phyloP scores from a whole-genome alignment of 1,284 basidiomycete genomes.

The Heterobasidion occidentale region DNA sequence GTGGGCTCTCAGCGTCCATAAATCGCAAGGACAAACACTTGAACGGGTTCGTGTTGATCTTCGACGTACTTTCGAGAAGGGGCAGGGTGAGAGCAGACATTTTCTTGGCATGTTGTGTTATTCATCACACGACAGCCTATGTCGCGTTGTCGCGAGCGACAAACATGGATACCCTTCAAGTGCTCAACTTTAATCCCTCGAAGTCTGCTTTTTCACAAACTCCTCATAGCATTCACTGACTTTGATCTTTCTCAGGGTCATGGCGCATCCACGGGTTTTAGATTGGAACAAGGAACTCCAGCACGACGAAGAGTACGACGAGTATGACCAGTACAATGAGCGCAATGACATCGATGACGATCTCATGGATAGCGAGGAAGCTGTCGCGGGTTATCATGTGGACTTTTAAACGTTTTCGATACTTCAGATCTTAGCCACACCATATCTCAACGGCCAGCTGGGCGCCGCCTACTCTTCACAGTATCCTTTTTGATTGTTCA shows the following conservation, averaged over 20 bases:
- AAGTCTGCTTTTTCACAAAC: constrained; percentile 28
- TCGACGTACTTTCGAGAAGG: constrained; percentile 68
- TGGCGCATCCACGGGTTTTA: constrained; percentile 20
- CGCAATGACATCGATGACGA: neutral
- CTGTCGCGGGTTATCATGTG: neutral
- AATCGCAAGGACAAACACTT: constrained; percentile 80
- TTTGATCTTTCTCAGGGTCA: constrained; percentile 14
- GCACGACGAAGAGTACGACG: constrained; percentile 9
- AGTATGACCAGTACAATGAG: constrained; percentile 7
- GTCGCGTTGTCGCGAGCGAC: constrained; percentile 66
- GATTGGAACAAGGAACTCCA: constrained; percentile 7
- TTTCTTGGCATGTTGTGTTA: neutral
- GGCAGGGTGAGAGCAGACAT: constrained; percentile 42
- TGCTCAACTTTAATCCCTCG: constrained; percentile 45
- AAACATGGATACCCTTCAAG: constrained; percentile 54
- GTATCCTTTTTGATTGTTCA: no score
- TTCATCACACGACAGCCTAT: constrained; percentile 34
- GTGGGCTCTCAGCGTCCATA: constrained; percentile 82
- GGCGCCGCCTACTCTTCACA: no score
- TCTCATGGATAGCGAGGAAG: neutral
- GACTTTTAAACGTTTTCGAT: neutral
- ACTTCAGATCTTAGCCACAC: neutral
- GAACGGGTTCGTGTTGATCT: constrained; percentile 72
- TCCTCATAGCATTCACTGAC: neutral
- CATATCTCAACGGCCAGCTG: no score